A percentile compares a stretch with the other conserved stretches of the same genome.
Conservation (phyloP, 2,329 filamentous ascomycete genomes). For the Aspergillus aculeatinus region DNA sequence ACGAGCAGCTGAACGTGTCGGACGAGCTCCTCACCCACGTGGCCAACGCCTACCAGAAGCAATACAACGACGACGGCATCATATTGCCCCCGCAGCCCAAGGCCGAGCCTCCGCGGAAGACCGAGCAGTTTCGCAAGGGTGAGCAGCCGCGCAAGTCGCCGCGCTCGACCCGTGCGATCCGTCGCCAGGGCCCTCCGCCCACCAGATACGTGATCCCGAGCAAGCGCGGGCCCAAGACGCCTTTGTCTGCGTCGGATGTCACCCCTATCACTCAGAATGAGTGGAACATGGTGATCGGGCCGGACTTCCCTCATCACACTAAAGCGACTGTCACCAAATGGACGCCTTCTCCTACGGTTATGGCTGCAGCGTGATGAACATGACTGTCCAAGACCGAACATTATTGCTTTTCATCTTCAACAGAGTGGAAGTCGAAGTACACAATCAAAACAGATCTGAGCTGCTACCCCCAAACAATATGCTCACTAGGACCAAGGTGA, state of each 20-base stretch:
- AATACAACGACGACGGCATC: conserved; percentile 41
- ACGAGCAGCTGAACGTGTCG: conserved; percentile 42
- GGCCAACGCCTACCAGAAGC: conserved; percentile 34
- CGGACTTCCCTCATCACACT: conserved; percentile 28
- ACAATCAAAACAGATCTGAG: background rate
- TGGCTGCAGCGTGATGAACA: conserved; percentile 27
- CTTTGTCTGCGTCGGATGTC: conserved; percentile 44
- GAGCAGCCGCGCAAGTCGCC: conserved; percentile 19
- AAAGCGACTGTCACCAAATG: conserved; percentile 39
- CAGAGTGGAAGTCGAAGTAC: no score
- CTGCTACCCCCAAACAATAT: background rate
- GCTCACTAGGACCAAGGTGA: background rate
- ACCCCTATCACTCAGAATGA: conserved; percentile 45
- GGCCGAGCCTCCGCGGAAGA: conserved; percentile 1
- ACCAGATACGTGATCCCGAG: conserved; percentile 10
- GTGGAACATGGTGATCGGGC: conserved; percentile 41
- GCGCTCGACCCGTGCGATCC: conserved; percentile 24
- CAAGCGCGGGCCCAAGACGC: conserved; percentile 39
- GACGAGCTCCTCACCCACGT: conserved; percentile 40
- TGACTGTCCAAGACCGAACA: background rate
- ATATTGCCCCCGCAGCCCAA: conserved; percentile 28
- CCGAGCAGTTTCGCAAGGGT: background rate
- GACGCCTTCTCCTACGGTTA: conserved; percentile 37
- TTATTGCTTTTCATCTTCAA: background rate
- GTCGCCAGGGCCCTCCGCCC: conserved; percentile 19